Percentiles rank a stretch among this genome's conserved stretches.
phyloP scores from a whole-genome alignment of 148 eudicot genomes.

The Rhododendron mucronatum region DNA sequence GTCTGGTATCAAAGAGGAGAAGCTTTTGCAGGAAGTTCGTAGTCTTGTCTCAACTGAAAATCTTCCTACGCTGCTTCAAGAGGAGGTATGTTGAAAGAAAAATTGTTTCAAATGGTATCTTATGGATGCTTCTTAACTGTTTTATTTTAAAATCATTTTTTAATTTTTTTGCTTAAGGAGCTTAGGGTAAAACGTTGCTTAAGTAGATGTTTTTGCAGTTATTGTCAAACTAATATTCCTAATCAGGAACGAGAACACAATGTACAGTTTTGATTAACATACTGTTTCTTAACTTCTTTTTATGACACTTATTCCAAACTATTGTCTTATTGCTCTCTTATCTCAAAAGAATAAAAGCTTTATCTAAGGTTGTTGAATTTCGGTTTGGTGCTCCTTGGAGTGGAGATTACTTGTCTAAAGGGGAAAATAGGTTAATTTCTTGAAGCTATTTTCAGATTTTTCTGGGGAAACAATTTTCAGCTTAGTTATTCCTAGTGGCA shows the following conservation, averaged over 20 bases:
- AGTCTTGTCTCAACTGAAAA: conserved; percentile 45
- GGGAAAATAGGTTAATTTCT: background rate
- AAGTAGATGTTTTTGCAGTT: background rate
- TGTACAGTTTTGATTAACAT: background rate
- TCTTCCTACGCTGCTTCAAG: conserved; percentile 70
- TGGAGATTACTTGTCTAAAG: background rate
- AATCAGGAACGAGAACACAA: background rate
- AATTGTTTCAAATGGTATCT: background rate
- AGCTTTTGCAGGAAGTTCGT: conserved; percentile 45
- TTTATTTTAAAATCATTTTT: no score
- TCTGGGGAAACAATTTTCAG: background rate
- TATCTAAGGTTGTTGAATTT: background rate
- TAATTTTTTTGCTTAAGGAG: background rate
- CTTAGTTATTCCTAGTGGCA: background rate
- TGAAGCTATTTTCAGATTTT: background rate
- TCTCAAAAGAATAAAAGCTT: background rate
- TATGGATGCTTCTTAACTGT: background rate
- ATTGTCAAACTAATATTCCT: background rate
- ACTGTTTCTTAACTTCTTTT: background rate
- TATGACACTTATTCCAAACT: background rate
- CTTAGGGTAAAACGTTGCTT: background rate
- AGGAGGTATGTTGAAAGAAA: conserved; percentile 54
- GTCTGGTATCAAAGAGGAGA: conserved; percentile 55
- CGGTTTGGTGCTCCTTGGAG: background rate
- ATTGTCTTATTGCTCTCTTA: background rate